phyloP scores from a whole-genome alignment of 345 rosid species.

The Chamaenerion angustifolium region DNA sequence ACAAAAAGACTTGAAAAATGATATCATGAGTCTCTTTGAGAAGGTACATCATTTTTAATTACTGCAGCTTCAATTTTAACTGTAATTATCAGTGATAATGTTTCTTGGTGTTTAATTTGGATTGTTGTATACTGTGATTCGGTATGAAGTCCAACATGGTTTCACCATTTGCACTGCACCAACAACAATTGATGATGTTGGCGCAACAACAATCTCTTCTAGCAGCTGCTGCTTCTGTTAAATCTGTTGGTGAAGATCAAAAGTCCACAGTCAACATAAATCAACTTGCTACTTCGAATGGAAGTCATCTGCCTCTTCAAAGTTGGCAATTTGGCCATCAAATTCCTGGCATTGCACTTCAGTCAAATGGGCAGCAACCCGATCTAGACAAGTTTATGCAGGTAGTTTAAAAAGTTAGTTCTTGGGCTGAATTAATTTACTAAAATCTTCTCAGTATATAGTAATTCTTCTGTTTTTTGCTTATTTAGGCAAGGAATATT shows the following conservation, averaged over 20 bases:
- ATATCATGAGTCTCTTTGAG: constrained; percentile 98
- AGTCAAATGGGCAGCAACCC: constrained; percentile 29
- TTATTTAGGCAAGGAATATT: constrained; percentile 30
- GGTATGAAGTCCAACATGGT: constrained; percentile 69
- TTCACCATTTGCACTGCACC: constrained; percentile 89
- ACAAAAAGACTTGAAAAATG: constrained; percentile 59
- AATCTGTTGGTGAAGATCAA: constrained; percentile 13
- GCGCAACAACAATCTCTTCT: constrained; percentile 87
- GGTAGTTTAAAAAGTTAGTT: constrained; percentile 21
- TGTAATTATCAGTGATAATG: too few relatives aligned
- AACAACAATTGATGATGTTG: constrained; percentile 80
- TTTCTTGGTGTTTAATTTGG: too few relatives aligned
- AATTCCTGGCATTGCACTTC: constrained; percentile 63
- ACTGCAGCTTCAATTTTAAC: too few relatives aligned
- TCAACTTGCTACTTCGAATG: constrained; percentile 46
- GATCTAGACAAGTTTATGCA: constrained; percentile 70
- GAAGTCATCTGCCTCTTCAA: constrained; percentile 29
- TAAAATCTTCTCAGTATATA: constrained; percentile 10
- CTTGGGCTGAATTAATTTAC: background rate
- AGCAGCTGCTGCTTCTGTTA: constrained; percentile 42
- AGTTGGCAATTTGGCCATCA: constrained; percentile 55
- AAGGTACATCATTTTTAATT: constrained; percentile 35
- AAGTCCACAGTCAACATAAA: constrained; percentile 21
- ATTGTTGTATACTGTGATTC: background rate
- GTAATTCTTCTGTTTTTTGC: background rate